Evolutionary conservation across 768 basidiomycete species (phyloP).

Genomic region (Fomitopsis pulvina): DNA sequence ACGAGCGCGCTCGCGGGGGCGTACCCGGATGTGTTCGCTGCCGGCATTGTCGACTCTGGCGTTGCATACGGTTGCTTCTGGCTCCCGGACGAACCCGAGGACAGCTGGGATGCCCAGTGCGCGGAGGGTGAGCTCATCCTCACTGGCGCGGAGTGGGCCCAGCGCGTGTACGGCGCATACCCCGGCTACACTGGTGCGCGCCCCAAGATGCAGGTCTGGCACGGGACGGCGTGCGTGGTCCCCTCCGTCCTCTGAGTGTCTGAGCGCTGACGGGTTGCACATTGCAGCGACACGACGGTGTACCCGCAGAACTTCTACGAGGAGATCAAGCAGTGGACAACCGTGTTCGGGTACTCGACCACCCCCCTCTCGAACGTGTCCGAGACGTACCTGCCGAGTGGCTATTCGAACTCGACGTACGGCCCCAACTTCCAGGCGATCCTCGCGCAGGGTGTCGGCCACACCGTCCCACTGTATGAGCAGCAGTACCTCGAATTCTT

Average conservation of each 20-base stretch:
- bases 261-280: neutral
- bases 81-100: constrained; percentile 24
- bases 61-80: constrained; percentile 51
- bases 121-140: constrained; percentile 35
- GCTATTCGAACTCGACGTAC: constrained; percentile 42
- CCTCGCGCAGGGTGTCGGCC: constrained; percentile 39
- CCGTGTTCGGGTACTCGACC: constrained; percentile 39
- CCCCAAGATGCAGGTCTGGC: constrained; percentile 49
- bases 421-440: constrained; percentile 47
- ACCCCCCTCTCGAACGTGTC: constrained; percentile 32
- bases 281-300: constrained; percentile 41
- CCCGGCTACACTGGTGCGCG: constrained; percentile 46
- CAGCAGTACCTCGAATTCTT: constrained; percentile 42
- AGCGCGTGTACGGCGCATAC: constrained; percentile 35
- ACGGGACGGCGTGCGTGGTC: constrained; percentile 36
- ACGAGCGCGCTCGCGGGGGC: constrained; percentile 48
- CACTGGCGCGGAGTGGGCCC: constrained; percentile 40
- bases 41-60: constrained; percentile 43
- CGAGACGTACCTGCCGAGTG: constrained; percentile 35
- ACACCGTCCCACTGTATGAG: constrained; percentile 46
- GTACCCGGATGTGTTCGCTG: constrained; percentile 48
- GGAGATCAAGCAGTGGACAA: constrained; percentile 51
- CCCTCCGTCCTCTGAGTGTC: neutral
- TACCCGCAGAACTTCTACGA: constrained; percentile 44
- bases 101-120: constrained; percentile 42